Percentiles rank a stretch among this genome's conserved stretches.
Evolutionary conservation across 2,329 filamentous ascomycete genomes (phyloP).

Genomic region (Ilyonectria sp.): DNA sequence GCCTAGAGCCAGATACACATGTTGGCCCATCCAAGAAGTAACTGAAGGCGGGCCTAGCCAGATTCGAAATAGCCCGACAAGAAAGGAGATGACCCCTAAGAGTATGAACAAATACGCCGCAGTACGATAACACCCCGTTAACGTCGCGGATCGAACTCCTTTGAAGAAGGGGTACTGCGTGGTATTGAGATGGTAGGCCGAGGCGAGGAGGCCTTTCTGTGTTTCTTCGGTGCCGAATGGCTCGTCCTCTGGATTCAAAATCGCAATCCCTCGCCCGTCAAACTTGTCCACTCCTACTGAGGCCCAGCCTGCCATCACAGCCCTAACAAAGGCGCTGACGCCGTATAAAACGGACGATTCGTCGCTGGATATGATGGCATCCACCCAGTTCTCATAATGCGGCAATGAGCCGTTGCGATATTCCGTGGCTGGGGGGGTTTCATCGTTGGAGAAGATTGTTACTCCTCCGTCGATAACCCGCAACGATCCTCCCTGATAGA

Average conservation of each 20-base stretch:
- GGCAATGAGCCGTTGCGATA: neutral
- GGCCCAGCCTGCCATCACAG: conserved; percentile 3
- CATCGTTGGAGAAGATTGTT: neutral
- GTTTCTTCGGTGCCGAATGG: neutral
- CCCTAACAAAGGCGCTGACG: conserved; percentile 6
- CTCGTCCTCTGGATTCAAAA: neutral
- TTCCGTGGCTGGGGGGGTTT: neutral
- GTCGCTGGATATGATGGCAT: neutral
- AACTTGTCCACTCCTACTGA: neutral
- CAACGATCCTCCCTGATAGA: neutral
- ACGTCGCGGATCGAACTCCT: neutral
- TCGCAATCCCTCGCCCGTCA: neutral
- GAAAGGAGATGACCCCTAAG: conserved; percentile 16
- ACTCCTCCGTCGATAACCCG: neutral
- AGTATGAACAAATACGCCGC: conserved; percentile 22
- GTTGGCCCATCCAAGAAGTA: conserved; percentile 36
- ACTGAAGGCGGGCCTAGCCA: conserved; percentile 30
- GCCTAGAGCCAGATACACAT: conserved; percentile 19
- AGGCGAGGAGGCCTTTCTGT: neutral
- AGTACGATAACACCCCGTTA: conserved; percentile 9
- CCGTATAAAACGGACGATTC: neutral
- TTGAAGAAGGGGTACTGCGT: conserved; percentile 8
- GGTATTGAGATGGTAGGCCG: neutral
- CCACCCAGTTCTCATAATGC: neutral
- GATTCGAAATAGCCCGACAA: conserved; percentile 8